phyloP scores from a whole-genome alignment of 495 filamentous ascomycete species.

The Antarctomyces pellizariae region DNA sequence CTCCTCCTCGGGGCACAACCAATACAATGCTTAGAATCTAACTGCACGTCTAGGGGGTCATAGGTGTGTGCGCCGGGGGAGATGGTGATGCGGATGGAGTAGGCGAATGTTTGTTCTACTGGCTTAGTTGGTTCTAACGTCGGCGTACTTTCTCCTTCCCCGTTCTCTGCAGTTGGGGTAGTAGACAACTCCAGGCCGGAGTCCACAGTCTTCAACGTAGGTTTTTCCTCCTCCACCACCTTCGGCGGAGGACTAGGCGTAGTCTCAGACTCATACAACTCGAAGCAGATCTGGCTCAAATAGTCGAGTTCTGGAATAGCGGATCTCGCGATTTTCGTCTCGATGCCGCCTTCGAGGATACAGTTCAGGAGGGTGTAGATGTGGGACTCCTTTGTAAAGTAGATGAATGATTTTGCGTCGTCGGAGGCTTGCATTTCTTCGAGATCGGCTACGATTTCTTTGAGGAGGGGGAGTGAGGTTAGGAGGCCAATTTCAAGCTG shows the following conservation, averaged over 20 bases:
- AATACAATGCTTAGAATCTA: conserved; percentile 87
- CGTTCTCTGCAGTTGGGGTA: too few relatives aligned
- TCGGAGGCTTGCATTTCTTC: conserved; percentile 89
- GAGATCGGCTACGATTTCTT: conserved; percentile 90
- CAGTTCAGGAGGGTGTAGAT: conserved; percentile 97
- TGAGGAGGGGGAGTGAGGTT: conserved; percentile 75
- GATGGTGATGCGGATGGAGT: conserved; percentile 88
- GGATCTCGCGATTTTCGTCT: conserved; percentile 69
- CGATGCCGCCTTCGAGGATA: conserved; percentile 86
- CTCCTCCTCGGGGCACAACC: conserved; percentile 74
- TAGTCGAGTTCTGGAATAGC: conserved; percentile 95
- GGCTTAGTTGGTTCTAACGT: too few relatives aligned
- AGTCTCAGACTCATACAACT: conserved; percentile 77
- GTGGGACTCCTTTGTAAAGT: conserved; percentile 97
- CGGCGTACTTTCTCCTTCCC: conserved; percentile 21
- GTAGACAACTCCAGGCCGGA: too few relatives aligned
- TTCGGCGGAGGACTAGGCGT: conserved; percentile 15
- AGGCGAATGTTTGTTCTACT: conserved; percentile 63
- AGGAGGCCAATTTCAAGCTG: conserved; percentile 81
- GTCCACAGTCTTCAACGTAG: too few relatives aligned
- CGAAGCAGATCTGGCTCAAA: conserved; percentile 91
- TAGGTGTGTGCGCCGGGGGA: conserved; percentile 89
- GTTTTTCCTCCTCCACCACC: conserved; percentile 14
- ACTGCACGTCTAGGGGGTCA: conserved; percentile 83
- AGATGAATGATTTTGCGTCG: conserved; percentile 87